Conservation (phyloP, 305 asterid species). For the Ruellia speciosa region DNA sequence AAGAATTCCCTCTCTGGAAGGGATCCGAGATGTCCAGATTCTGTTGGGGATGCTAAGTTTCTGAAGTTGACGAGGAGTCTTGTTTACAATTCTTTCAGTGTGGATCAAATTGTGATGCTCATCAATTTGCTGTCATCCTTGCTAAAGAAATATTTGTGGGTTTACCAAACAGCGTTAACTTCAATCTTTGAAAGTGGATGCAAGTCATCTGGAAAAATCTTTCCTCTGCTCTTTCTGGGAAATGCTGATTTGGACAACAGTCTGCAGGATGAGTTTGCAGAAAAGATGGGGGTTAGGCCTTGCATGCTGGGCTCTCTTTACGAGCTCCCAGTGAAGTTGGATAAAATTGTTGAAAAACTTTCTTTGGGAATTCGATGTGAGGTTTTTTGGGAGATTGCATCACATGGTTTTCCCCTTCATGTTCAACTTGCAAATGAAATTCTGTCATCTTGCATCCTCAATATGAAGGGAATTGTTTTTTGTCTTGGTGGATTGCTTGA, state of each 20-base stretch:
- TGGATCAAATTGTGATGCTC: slow-evolving; percentile 43
- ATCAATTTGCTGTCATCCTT: slow-evolving; percentile 58
- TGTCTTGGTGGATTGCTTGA: slow-evolving; percentile 61
- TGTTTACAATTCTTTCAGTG: slow-evolving; percentile 34
- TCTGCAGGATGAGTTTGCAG: slow-evolving; percentile 53
- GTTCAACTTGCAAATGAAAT: slow-evolving; percentile 46
- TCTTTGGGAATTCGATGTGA: slow-evolving; percentile 55
- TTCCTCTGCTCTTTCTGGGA: slow-evolving; percentile 58
- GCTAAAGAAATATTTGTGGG: slow-evolving; percentile 50
- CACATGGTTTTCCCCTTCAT: slow-evolving; percentile 86
- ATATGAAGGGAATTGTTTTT: slow-evolving; percentile 47
- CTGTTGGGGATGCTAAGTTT: slow-evolving; percentile 54
- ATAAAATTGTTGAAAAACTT: slow-evolving; percentile 45
- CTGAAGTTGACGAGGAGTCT: slow-evolving; percentile 43
- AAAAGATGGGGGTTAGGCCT: slow-evolving; percentile 46
- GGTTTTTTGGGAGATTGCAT: slow-evolving; percentile 60
- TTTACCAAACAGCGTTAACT: slow-evolving; percentile 67
- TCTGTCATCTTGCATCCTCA: slow-evolving; percentile 75
- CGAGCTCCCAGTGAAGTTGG: slow-evolving; percentile 48
- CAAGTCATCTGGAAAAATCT: slow-evolving; percentile 35
- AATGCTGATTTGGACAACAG: slow-evolving; percentile 53
- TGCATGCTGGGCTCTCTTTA: slow-evolving; percentile 48
- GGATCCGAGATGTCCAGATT: slow-evolving; percentile 32
- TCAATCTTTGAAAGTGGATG: slow-evolving; percentile 39
- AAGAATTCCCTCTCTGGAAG: slow-evolving; percentile 29